Evolutionary conservation across 2,329 filamentous ascomycete genomes (phyloP).

Genomic region (Graphilbum fragrans): DNA sequence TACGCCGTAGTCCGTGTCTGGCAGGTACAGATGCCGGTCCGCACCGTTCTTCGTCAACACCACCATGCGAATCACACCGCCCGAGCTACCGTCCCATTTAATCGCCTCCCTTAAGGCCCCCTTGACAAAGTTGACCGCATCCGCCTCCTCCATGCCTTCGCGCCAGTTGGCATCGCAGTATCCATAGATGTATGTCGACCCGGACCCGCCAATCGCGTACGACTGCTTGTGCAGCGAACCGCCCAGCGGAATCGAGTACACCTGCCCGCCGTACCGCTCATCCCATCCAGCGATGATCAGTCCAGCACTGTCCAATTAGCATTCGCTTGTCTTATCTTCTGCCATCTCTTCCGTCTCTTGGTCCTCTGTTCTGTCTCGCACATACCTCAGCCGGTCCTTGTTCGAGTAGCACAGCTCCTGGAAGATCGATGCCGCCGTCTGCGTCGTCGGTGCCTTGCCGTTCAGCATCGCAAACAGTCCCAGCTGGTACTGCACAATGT

Average conservation of each 20-base stretch:
- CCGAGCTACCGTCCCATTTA: slow-evolving; percentile 98
- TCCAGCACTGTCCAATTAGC: slow-evolving; percentile 52
- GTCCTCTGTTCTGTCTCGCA: background rate
- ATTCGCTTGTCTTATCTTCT: background rate
- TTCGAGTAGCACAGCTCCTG: slow-evolving; percentile 97
- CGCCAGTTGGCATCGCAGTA: slow-evolving; percentile 96
- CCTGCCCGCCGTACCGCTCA: slow-evolving; percentile 85
- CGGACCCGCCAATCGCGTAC: slow-evolving; percentile 91
- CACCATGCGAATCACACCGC: slow-evolving; percentile 95
- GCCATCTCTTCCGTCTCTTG: background rate
- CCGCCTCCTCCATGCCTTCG: slow-evolving; percentile 85
- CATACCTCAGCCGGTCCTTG: slow-evolving; percentile 83
- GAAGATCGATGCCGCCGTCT: slow-evolving; percentile 90
- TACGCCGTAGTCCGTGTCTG: slow-evolving; percentile 76
- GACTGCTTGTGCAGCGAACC: slow-evolving; percentile 95
- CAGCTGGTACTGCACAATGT: slow-evolving; percentile 95
- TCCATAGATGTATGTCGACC: slow-evolving; percentile 98
- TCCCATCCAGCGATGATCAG: slow-evolving; percentile 99
- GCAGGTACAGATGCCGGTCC: slow-evolving; percentile 87
- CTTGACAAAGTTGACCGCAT: slow-evolving; percentile 89
- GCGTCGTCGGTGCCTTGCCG: slow-evolving; percentile 81
- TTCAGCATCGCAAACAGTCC: slow-evolving; percentile 86
- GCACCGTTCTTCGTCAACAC: slow-evolving; percentile 85
- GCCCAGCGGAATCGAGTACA: slow-evolving; percentile 93
- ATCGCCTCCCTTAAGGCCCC: slow-evolving; percentile 84